Evolutionary conservation across 768 basidiomycete genomes (phyloP), one percentile per base, ranked within the genome.

Genomic region (Panus rudis): DNA sequence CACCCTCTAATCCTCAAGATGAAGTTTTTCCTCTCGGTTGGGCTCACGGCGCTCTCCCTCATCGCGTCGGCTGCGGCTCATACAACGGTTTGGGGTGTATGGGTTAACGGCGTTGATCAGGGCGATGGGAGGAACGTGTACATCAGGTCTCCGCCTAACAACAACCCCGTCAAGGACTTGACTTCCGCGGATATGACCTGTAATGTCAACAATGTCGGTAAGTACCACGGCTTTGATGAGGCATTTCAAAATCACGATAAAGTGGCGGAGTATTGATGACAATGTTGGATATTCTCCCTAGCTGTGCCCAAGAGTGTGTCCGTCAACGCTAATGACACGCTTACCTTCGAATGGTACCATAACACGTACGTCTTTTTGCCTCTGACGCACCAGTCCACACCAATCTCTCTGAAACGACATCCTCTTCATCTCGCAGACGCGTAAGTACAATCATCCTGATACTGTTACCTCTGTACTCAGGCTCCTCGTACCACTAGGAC

Each of bases 341-440:
- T 46, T 10, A 46, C 45, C 6, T 46, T 46, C 20, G 45, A 46
- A 25, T 46, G 45, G 45, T 46, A 46, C 23, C 45, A 46, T 19
- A 46, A 46, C 24, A 46, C 45, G 45, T 46, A 14, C 3, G 44
- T 46, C 7, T 4, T 30, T 13, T 20, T 24, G 38, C 20, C n/a
- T n/a, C n/a, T n/a, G n/a, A n/a, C n/a, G n/a, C n/a, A n/a, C n/a
- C n/a, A n/a, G n/a, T n/a, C n/a, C n/a, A n/a, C n/a, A n/a, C n/a
- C n/a, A n/a, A n/a, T n/a, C n/a, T n/a, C n/a, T n/a, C n/a, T n/a
- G n/a, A n/a, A n/a, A n/a, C n/a, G n/a, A n/a, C n/a, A n/a, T n/a
- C n/a, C n/a, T n/a, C n/a, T n/a, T n/a, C n/a, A n/a, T n/a, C n/a
- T n/a, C n/a, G n/a, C n/a, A n/a, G n/a, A n/a, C n/a, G n/a, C n/a